phyloP scores from a whole-genome alignment of 2,329 filamentous ascomycete species.

The Claviceps paspali region DNA sequence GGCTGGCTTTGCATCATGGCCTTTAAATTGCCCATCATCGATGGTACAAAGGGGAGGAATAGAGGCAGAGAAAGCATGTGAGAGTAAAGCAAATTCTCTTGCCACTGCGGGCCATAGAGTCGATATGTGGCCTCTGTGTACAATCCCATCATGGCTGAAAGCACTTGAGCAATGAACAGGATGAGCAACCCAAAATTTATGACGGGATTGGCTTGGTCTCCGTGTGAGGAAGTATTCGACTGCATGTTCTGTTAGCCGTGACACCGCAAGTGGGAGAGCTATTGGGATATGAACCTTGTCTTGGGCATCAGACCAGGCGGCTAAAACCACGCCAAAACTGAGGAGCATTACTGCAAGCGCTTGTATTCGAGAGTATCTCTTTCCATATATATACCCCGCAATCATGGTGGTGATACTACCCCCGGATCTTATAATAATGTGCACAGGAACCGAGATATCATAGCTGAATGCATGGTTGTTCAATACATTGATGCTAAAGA shows the following conservation, averaged over 20 bases:
- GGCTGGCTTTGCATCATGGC: conserved; percentile 49
- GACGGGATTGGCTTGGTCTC: conserved; percentile 12
- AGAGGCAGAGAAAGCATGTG: conserved; percentile 61
- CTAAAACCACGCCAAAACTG: conserved; percentile 72
- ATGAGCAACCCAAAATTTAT: conserved; percentile 56
- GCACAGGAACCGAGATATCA: conserved; percentile 86
- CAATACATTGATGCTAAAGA: conserved; percentile 85
- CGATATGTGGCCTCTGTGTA: conserved; percentile 87
- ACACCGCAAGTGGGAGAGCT: not conserved
- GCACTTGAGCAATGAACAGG: conserved; percentile 72
- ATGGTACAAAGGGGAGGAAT: conserved; percentile 56
- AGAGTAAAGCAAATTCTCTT: conserved; percentile 92
- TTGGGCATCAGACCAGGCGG: conserved; percentile 78
- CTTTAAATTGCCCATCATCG: conserved; percentile 47
- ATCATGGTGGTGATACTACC: conserved; percentile 92
- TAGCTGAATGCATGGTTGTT: conserved; percentile 98
- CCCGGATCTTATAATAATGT: conserved; percentile 90
- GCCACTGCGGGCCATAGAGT: conserved; percentile 78
- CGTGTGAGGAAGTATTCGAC: not conserved
- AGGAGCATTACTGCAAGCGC: conserved; percentile 68
- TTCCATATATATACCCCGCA: conserved; percentile 77
- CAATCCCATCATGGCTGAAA: conserved; percentile 87
- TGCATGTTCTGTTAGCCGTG: not conserved
- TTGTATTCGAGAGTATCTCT: conserved; percentile 67
- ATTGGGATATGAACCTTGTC: conserved; percentile 47